phyloP scores from a whole-genome alignment of 441 rosid genomes.

The Erysimum cheiri region DNA sequence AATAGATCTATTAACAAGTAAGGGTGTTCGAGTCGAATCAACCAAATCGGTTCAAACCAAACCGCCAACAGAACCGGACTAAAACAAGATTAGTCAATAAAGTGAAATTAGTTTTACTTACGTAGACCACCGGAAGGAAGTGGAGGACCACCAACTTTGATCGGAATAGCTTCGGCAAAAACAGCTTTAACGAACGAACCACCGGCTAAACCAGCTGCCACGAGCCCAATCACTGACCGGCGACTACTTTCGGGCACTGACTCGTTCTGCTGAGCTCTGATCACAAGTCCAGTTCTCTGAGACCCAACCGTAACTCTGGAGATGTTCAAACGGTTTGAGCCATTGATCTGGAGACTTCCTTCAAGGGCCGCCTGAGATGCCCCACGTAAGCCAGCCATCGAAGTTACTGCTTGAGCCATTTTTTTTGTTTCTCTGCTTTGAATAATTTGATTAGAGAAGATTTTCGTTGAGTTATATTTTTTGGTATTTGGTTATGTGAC shows the following conservation, averaged over 20 bases:
- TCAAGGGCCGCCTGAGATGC: slow-evolving; percentile 68
- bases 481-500: slow-evolving; percentile 38
- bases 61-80: neutral
- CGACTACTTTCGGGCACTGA: slow-evolving; percentile 62
- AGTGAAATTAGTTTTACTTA: slow-evolving; percentile 50
- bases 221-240: slow-evolving; percentile 71
- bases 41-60: neutral
- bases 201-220: slow-evolving; percentile 74
- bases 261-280: slow-evolving; percentile 54
- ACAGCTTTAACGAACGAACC: slow-evolving; percentile 75
- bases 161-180: slow-evolving; percentile 72
- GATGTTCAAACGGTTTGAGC: slow-evolving; percentile 60
- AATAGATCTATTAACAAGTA: too few species aligned
- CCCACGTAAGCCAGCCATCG: slow-evolving; percentile 77
- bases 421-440: neutral
- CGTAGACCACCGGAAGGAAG: slow-evolving; percentile 92
- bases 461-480: slow-evolving; percentile 31
- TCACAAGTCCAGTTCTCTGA: slow-evolving; percentile 34
- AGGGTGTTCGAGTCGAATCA: neutral
- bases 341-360: slow-evolving; percentile 69
- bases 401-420: slow-evolving; percentile 88
- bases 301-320: slow-evolving; percentile 39
- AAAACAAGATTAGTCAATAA: neutral
- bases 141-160: slow-evolving; percentile 88
- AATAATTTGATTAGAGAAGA: slow-evolving; percentile 24